Base-by-base conservation (phyloP, 116 monocot species). In the Zostera marina region DNA sequence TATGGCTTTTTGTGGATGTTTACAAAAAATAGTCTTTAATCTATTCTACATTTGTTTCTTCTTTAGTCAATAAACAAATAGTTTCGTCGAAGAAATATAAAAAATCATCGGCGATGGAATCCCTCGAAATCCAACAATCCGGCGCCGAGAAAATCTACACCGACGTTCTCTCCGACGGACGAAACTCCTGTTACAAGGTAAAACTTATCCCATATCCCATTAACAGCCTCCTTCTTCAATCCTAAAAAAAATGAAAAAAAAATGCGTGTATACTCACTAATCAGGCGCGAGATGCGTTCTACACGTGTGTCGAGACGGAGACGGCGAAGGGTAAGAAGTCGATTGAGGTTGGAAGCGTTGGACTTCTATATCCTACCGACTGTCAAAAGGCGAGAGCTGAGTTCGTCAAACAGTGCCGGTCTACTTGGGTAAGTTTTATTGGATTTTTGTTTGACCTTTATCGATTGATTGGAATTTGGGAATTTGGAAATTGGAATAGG, bases 261-360 rank as follows among this genome's bases (percentile, higher is more conserved):
- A 3, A 3, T 60, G 8, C 15, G 24, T 53, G 13, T 65, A 4
- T n/a, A n/a, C n/a, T n/a, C n/a, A n/a, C n/a, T n/a, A n/a, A n/a
- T 24, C 59, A 84, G 86, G 88, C 88, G 40, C 72, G 96, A 22
- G 96, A 89, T 53, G 78, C 79, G 9, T 96, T 96, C 68, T 96
- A 89, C 60, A 72, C 80, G 8, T 85, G 96, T 76, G n/a, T 89
- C 45, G 85, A 96, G 66, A 79, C 66, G 53, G 79, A 88, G 54
- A 54, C 58, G 12, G 67, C 71, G 74, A 85, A 85, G 78, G 72
- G 71, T 74, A 85, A 85, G 76, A 79, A 80, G 54, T 67, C 79
- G 24, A 89, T 89, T 10, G 96, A 96, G 77, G 16, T 85, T 56
- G 89, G 77, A 45, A 77, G 77, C 63, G 78, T 79, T 47, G 96